Evolutionary conservation across 2,329 filamentous ascomycete species (phyloP).

Genomic region (Monosporascus sp.): DNA sequence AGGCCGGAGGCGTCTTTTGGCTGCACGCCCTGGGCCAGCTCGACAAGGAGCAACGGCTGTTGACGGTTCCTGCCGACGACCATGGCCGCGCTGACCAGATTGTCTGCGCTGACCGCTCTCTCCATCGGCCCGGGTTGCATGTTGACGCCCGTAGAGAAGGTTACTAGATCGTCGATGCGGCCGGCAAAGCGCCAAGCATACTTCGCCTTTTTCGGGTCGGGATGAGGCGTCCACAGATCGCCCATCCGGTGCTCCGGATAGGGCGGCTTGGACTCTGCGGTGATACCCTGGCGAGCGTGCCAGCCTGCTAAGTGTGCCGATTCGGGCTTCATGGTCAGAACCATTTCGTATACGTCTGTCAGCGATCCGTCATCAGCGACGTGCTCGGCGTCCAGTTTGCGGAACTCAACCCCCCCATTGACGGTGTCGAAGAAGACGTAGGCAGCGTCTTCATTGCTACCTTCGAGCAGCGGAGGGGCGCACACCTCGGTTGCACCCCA

Average conservation of each 20-base stretch:
- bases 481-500: constrained; percentile 13
- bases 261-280: constrained; percentile 3
- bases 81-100: constrained; percentile 7
- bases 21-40: constrained; percentile 4
- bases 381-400: constrained; percentile 7
- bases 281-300: constrained; percentile 9
- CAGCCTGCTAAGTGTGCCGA: constrained; percentile 9
- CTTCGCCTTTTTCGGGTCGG: constrained; percentile 12
- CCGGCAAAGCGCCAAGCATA: constrained; percentile 15
- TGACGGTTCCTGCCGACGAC: constrained; percentile 10
- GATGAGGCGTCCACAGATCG: constrained; percentile 18
- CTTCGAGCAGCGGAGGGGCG: constrained; percentile 7
- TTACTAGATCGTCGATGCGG: constrained; percentile 20
- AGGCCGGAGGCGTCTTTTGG: constrained; percentile 2
- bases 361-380: constrained; percentile 4
- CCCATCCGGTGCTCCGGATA: constrained; percentile 10
- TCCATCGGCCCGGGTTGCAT: constrained; percentile 13
- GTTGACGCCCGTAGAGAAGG: constrained; percentile 14
- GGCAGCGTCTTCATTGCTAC: constrained; percentile 10
- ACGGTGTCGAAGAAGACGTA: constrained; percentile 15
- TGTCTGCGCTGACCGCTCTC: constrained; percentile 5
- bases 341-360: constrained; percentile 13
- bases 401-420: constrained; percentile 10
- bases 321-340: constrained; percentile 6
- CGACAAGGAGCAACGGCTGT: constrained; percentile 14